Percentiles rank a stretch among this genome's conserved stretches.
Evolutionary conservation across 2,329 filamentous ascomycete genomes (phyloP).

Genomic region (Fusarium mundagurra): DNA sequence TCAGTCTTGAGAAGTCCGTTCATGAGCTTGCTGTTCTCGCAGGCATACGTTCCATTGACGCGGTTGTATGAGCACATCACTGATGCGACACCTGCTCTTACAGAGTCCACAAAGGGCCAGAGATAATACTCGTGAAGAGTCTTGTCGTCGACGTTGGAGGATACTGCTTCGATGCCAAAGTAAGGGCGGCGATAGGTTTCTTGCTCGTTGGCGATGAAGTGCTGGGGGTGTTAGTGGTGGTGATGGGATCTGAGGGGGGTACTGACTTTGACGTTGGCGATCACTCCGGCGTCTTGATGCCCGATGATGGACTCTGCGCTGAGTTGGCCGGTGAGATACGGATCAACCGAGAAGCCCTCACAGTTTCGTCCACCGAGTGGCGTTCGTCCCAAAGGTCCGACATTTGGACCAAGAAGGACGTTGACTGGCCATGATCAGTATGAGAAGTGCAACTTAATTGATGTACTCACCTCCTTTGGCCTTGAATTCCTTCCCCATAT

Average conservation of each 20-base stretch:
- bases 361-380: slow-evolving; percentile 77
- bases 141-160: slow-evolving; percentile 71
- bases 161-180: slow-evolving; percentile 61
- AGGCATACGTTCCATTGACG: slow-evolving; percentile 77
- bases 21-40: slow-evolving; percentile 75
- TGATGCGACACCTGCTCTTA: slow-evolving; percentile 65
- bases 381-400: slow-evolving; percentile 76
- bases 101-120: slow-evolving; percentile 72
- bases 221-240: slow-evolving; percentile 44
- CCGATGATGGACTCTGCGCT: slow-evolving; percentile 78
- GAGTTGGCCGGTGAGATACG: slow-evolving; percentile 74
- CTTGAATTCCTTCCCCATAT: slow-evolving; percentile 67
- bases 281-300: slow-evolving; percentile 80
- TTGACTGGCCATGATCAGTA: slow-evolving; percentile 58
- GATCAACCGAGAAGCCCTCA: slow-evolving; percentile 79
- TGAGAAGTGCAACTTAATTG: accelerated
- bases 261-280: slow-evolving; percentile 74
- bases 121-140: slow-evolving; percentile 73
- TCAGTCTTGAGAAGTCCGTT: slow-evolving; percentile 74
- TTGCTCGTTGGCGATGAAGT: slow-evolving; percentile 70
- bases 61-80: slow-evolving; percentile 78
- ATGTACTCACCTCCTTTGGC: slow-evolving; percentile 62
- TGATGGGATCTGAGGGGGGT: accelerated
- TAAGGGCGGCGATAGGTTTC: slow-evolving; percentile 58
- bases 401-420: slow-evolving; percentile 74